Conservation (phyloP, 257 asterid species). For the Nicotiana tabacum region DNA sequence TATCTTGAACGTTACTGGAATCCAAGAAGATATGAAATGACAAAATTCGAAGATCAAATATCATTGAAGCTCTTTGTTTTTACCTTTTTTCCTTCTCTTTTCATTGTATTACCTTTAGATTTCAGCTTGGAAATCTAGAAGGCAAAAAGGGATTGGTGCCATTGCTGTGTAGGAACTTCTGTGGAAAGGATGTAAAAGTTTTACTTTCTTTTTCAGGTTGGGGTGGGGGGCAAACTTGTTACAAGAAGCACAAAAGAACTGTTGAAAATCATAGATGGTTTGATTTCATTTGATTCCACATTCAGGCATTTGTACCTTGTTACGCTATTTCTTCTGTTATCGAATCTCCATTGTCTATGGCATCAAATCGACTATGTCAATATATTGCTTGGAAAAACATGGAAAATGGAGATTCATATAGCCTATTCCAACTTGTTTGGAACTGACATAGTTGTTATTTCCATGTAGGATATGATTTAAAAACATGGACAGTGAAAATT, state of each 20-base stretch:
- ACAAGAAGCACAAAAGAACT: not conserved
- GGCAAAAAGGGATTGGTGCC: slow-evolving; percentile 1
- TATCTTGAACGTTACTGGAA: not conserved
- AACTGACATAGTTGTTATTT: not conserved
- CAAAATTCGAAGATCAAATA: not conserved
- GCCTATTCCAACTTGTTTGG: too few relatives aligned
- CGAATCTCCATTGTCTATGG: not conserved
- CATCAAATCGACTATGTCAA: not conserved
- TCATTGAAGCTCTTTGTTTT: not conserved
- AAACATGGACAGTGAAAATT: too few relatives aligned
- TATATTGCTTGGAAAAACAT: not conserved
- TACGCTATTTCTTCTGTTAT: not conserved
- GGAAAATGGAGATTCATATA: too few relatives aligned
- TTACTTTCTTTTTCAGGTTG: not conserved
- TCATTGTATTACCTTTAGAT: not conserved
- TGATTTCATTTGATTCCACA: not conserved
- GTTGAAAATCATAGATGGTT: slow-evolving; percentile 2
- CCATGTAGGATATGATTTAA: not conserved
- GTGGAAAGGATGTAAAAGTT: not conserved
- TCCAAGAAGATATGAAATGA: not conserved
- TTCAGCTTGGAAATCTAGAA: slow-evolving; percentile 1
- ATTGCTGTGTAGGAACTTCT: slow-evolving; percentile 2
- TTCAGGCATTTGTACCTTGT: not conserved
- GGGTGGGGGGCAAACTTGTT: not conserved
- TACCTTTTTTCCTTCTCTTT: not conserved